Base-by-base conservation (phyloP, 163 green algal species). In the Volvox carteri region DNA sequence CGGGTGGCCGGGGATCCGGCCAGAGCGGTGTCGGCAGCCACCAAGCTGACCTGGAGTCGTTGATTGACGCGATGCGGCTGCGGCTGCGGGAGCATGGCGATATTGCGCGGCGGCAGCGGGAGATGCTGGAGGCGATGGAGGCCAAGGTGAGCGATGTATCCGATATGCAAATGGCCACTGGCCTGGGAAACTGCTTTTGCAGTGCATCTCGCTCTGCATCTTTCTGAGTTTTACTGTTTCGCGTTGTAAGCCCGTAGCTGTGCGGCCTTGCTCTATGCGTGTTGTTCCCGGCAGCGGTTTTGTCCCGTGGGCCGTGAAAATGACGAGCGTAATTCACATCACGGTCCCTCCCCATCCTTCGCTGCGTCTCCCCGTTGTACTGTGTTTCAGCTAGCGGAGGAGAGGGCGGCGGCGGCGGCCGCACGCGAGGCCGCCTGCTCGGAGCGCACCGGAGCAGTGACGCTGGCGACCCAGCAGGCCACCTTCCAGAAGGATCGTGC, bases 51-150 rank as follows among this genome's bases (percentile, higher is more conserved):
- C 14, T 50, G 75, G 79, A 86, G 19, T 41, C 23, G 25, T 19
- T 86, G 44, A 23, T 78, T 3, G 62, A 75, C 42, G 62, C 44
- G 62, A 35, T 86, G 60, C 42, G 60, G 79, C n/a, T 28, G 16
- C 62, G 46, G 79, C 62, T 86, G 60, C 42, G 44, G n/a, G 42
- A 86, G 16, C 79, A 86, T 42, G 44, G 58, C 14, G 79, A 86
- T 18, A 6, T 78, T n/a, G 62, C 62, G 44, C 60, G 79, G 79
- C n/a, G 62, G 44, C 79, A 86, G 62, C 18, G 44, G n/a, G 62
- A 86, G 62, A 25, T 68, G 30, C 62, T 86, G n/a, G 62, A 86
- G 30, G 50, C 60, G 30, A 30, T 60, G 54, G 58, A 86, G 44
- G 62, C 73, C 0, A 54, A 86, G 79, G 79, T 78, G 60, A 21